These are phyloP conservation scores for Parascedosporium putredinis DNA, from an alignment of 2,329 filamentous ascomycete genomes.

Conservation along the genomic window DNA sequence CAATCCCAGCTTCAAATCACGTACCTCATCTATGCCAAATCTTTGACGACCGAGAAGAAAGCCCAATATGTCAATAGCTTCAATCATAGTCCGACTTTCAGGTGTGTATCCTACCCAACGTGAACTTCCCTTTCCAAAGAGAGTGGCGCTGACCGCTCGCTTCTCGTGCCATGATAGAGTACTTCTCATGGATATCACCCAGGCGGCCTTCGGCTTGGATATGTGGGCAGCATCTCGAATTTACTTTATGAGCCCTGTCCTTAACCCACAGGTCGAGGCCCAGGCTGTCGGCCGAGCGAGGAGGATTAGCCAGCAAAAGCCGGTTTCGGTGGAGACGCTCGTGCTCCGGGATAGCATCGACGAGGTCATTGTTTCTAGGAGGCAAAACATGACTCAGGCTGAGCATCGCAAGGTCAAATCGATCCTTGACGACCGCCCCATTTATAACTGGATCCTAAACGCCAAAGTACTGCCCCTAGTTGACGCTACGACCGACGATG, in stretches of 20 bases:
- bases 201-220: slow-evolving; percentile 81
- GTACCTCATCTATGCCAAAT: slow-evolving; percentile 58
- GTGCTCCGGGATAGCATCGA: slow-evolving; percentile 74
- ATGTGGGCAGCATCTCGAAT: slow-evolving; percentile 74
- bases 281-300: slow-evolving; percentile 88
- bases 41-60: slow-evolving; percentile 48
- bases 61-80: slow-evolving; percentile 72
- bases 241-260: slow-evolving; percentile 81
- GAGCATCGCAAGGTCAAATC: slow-evolving; percentile 46
- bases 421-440: slow-evolving; percentile 45
- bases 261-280: slow-evolving; percentile 74
- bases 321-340: slow-evolving; percentile 77
- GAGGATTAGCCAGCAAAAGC: slow-evolving; percentile 70
- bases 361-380: slow-evolving; percentile 67
- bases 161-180: slow-evolving; percentile 37
- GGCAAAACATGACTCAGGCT: slow-evolving; percentile 62
- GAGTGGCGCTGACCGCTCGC: too few relatives aligned
- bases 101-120: slow-evolving; percentile 19
- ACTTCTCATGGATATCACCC: slow-evolving; percentile 80
- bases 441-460: slow-evolving; percentile 51
- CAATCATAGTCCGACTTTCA: slow-evolving; percentile 56
- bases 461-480: slow-evolving; percentile 31
- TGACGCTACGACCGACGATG: slow-evolving; percentile 19
- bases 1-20: slow-evolving; percentile 45
- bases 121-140: too few relatives aligned